A percentile compares a stretch with the other conserved stretches of the same genome.
Conservation (phyloP, 2,329 filamentous ascomycete genomes). For the Fusarium decemcellulare region DNA sequence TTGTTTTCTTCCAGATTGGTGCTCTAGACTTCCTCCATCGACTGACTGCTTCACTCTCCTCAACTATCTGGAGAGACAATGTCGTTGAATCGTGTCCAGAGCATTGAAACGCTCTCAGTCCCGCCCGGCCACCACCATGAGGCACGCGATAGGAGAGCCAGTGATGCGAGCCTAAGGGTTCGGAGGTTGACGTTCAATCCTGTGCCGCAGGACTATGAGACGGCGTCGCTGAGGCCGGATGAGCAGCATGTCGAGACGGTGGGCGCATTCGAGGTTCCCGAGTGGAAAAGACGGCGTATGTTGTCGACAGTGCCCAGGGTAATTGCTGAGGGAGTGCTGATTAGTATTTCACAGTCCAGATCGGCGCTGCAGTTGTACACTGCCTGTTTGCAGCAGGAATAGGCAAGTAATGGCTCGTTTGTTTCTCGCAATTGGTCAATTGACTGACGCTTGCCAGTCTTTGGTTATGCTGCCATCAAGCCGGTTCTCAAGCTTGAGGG, state of each 20-base stretch:
- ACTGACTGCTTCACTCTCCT: neutral
- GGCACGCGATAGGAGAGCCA: constrained; percentile 52
- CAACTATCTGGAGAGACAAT: constrained; percentile 49
- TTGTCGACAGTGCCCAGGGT: constrained; percentile 6
- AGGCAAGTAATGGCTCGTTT: constrained; percentile 9
- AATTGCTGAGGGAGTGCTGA: constrained; percentile 14
- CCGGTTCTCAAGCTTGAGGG: constrained; percentile 82
- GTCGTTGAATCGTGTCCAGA: constrained; percentile 67
- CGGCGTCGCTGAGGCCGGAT: constrained; percentile 56
- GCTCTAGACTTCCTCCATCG: neutral
- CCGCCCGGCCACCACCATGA: constrained; percentile 48
- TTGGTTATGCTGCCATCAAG: constrained; percentile 89
- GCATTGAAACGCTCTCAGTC: constrained; percentile 64
- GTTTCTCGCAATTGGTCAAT: neutral
- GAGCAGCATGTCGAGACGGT: constrained; percentile 59
- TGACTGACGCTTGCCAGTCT: constrained; percentile 62
- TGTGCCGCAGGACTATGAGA: constrained; percentile 66
- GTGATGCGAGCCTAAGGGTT: constrained; percentile 62
- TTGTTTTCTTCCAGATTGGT: neutral
- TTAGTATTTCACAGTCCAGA: constrained; percentile 43
- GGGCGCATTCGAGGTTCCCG: constrained; percentile 67
- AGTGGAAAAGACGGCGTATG: constrained; percentile 68
- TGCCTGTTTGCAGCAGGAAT: constrained; percentile 85
- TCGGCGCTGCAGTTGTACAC: constrained; percentile 47
- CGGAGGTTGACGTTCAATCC: constrained; percentile 69